Conservation (phyloP, 805 yeast genomes). For the Cyberlindnera misumaiensis region DNA sequence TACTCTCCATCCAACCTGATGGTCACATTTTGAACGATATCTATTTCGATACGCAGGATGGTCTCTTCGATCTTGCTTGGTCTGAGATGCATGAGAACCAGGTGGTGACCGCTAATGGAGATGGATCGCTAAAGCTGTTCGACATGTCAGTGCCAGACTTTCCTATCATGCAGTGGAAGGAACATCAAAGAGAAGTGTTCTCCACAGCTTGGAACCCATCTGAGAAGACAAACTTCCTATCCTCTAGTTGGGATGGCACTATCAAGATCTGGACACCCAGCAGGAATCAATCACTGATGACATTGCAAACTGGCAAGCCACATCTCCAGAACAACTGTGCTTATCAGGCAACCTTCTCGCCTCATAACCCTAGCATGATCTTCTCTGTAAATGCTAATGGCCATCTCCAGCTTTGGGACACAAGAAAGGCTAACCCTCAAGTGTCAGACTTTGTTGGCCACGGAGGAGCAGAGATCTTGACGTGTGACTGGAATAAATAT, state of each 20-base stretch:
- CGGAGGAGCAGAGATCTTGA: slow-evolving; percentile 70
- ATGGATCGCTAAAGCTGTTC: slow-evolving; percentile 78
- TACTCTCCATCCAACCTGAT: slow-evolving; percentile 58
- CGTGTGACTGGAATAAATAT: slow-evolving; percentile 90
- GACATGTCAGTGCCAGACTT: slow-evolving; percentile 62
- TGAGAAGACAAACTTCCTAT: slow-evolving; percentile 60
- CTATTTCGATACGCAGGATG: slow-evolving; percentile 87
- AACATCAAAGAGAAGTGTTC: slow-evolving; percentile 72
- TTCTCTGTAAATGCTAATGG: slow-evolving; percentile 72
- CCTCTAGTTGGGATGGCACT: slow-evolving; percentile 91
- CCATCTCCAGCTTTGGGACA: slow-evolving; percentile 75
- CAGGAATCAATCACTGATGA: slow-evolving; percentile 48
- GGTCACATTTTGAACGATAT: slow-evolving; percentile 55
- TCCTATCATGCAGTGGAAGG: slow-evolving; percentile 70
- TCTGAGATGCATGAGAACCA: slow-evolving; percentile 88
- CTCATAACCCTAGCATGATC: slow-evolving; percentile 68
- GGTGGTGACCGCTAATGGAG: slow-evolving; percentile 77
- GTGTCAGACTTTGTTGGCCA: slow-evolving; percentile 60
- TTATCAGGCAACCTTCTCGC: slow-evolving; percentile 77
- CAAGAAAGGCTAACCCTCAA: slow-evolving; percentile 58
- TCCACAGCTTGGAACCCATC: slow-evolving; percentile 68
- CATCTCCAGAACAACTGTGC: slow-evolving; percentile 45
- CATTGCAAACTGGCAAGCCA: slow-evolving; percentile 37
- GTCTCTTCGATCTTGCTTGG: slow-evolving; percentile 84
- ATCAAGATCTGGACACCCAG: slow-evolving; percentile 73